These are phyloP conservation scores for Astraeus odoratus DNA, from an alignment of 768 basidiomycete genomes.

Conservation along the genomic window DNA sequence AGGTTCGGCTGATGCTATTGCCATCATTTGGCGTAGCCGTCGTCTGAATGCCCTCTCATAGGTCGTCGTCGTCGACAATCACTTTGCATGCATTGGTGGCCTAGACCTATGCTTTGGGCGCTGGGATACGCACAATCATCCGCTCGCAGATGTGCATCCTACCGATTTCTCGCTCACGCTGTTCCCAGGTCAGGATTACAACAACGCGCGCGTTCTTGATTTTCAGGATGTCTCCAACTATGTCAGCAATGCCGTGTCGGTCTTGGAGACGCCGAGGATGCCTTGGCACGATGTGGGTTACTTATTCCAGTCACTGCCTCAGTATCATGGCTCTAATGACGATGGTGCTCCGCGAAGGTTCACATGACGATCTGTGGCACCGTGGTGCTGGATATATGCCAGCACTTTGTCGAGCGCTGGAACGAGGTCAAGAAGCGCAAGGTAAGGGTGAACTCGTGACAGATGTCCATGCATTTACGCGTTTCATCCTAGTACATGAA, in stretches of 20 bases:
- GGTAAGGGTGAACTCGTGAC: constrained; percentile 28
- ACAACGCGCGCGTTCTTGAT: constrained; percentile 82
- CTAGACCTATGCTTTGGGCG: constrained; percentile 95
- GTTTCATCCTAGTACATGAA: constrained; percentile 24
- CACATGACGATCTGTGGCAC: constrained; percentile 83
- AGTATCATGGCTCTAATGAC: neutral
- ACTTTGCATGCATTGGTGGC: constrained; percentile 83
- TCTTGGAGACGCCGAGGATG: constrained; percentile 69
- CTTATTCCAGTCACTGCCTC: too few species aligned
- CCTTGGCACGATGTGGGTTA: constrained; percentile 90
- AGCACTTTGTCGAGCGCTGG: constrained; percentile 92
- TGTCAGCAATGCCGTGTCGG: constrained; percentile 60
- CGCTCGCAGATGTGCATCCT: constrained; percentile 88
- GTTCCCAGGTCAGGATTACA: constrained; percentile 93
- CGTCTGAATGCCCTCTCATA: constrained; percentile 8
- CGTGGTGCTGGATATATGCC: constrained; percentile 82
- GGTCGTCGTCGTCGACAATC: constrained; percentile 84
- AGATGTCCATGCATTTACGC: constrained; percentile 1
- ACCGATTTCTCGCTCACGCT: constrained; percentile 75
- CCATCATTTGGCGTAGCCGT: neutral
- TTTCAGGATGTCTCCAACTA: constrained; percentile 80
- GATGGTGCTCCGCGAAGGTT: constrained; percentile 34
- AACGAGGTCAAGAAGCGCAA: constrained; percentile 85
- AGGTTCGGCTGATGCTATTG: constrained; percentile 30
- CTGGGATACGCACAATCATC: constrained; percentile 91